phyloP scores from a whole-genome alignment of 2,329 filamentous ascomycete genomes.

The Cyphellophora europaea region DNA sequence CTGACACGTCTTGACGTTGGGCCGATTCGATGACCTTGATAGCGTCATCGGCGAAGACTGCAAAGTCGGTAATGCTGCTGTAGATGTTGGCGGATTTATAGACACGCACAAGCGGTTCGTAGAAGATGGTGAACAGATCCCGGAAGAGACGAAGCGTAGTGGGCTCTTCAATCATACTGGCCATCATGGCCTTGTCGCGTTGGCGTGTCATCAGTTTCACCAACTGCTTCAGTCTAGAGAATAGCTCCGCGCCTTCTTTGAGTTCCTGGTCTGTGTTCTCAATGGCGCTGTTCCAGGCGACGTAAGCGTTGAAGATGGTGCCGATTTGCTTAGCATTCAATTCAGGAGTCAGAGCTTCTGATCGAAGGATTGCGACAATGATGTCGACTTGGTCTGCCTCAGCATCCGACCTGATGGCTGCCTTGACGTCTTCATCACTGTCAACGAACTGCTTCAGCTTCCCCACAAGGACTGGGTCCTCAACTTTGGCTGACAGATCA shows the following conservation, averaged over 20 bases:
- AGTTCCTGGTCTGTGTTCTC: slow-evolving; percentile 85
- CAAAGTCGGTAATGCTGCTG: slow-evolving; percentile 93
- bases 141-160: slow-evolving; percentile 89
- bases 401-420: slow-evolving; percentile 64
- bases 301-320: slow-evolving; percentile 85
- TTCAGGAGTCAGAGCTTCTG: slow-evolving; percentile 63
- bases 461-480: slow-evolving; percentile 66
- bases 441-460: slow-evolving; percentile 77
- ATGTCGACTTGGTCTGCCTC: slow-evolving; percentile 67
- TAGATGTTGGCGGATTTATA: slow-evolving; percentile 99
- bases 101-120: slow-evolving; percentile 90
- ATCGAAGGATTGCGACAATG: slow-evolving; percentile 73
- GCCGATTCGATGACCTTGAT: slow-evolving; percentile 67
- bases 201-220: slow-evolving; percentile 86
- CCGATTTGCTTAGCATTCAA: slow-evolving; percentile 68
- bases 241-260: slow-evolving; percentile 80
- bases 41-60: slow-evolving; percentile 83
- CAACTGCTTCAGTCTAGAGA: slow-evolving; percentile 89
- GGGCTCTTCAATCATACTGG: slow-evolving; percentile 87
- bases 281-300: slow-evolving; percentile 90
- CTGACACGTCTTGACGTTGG: slow-evolving; percentile 70
- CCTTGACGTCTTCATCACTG: slow-evolving; percentile 65
- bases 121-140: slow-evolving; percentile 97
- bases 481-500: slow-evolving; percentile 63
- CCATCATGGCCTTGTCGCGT: slow-evolving; percentile 95